These are phyloP conservation scores for Capsicum rhomboideum DNA, from an alignment of 257 asterid species.

Conservation along the genomic window DNA sequence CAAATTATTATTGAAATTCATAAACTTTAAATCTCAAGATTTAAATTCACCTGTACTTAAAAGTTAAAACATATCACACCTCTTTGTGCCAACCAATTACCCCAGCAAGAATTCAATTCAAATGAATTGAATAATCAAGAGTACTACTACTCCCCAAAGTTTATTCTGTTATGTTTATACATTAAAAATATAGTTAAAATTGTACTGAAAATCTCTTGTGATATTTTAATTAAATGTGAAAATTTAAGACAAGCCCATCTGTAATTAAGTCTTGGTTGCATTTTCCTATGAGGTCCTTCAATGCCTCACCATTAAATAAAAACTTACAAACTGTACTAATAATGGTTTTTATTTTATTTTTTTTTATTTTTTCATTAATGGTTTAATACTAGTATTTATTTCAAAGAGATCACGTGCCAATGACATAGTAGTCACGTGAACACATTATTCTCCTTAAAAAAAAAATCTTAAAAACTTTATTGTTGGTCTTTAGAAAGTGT, in stretches of 20 bases:
- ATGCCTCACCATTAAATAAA: background rate
- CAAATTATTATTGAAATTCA: no score
- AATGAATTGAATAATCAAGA: conserved; percentile 4
- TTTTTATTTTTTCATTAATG: background rate
- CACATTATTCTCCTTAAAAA: background rate
- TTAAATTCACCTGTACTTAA: background rate
- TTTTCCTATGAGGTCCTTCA: conserved; percentile 24
- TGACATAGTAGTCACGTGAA: background rate
- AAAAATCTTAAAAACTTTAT: no score
- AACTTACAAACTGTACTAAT: background rate
- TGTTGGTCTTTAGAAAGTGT: background rate
- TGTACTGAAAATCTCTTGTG: background rate
- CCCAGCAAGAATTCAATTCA: conserved; percentile 1
- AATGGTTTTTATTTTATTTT: background rate
- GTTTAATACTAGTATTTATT: background rate
- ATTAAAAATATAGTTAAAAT: background rate
- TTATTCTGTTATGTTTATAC: background rate
- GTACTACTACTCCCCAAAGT: background rate
- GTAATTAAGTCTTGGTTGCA: conserved; percentile 11
- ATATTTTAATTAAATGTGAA: conserved; percentile 10
- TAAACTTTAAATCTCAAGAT: background rate
- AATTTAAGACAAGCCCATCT: background rate
- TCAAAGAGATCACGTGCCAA: background rate
- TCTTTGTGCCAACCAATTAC: conserved; percentile 16
- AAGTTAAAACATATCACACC: background rate